Conservation (phyloP, 139 green algal genomes). For the Chloropicon primus region DNA sequence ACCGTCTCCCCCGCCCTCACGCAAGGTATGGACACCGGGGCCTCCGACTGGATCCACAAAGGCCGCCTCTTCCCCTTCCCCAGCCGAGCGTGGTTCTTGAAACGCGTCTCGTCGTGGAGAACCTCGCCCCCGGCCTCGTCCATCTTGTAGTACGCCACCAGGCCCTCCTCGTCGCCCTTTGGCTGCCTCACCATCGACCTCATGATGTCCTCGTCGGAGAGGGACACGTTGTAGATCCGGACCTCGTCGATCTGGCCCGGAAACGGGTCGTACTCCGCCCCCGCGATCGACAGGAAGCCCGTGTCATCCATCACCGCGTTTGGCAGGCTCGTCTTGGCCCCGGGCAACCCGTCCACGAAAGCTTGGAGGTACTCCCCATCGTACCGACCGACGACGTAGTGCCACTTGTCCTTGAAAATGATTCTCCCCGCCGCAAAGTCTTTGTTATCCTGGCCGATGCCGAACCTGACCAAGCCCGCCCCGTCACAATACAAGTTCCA, state of each 20-base stretch:
- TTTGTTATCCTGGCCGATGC: slow-evolving; percentile 18
- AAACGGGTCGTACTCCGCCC: slow-evolving; percentile 18
- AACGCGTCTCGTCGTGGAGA: background rate
- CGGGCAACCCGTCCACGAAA: slow-evolving; percentile 15
- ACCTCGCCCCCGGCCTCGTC: slow-evolving; percentile 7
- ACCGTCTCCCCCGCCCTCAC: background rate
- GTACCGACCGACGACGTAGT: slow-evolving; percentile 15
- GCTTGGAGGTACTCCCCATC: slow-evolving; percentile 6
- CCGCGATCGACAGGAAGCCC: slow-evolving; percentile 15
- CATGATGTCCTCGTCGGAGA: slow-evolving; percentile 5
- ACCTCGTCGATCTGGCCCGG: slow-evolving; percentile 12
- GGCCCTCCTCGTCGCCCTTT: slow-evolving; percentile 2
- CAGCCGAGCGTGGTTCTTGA: background rate
- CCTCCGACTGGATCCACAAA: background rate
- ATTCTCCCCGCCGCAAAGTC: slow-evolving; percentile 17
- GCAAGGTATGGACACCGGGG: background rate
- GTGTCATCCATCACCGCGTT: slow-evolving; percentile 7
- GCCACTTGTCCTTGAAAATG: slow-evolving; percentile 15
- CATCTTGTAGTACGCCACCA: slow-evolving; percentile 7
- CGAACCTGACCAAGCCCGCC: slow-evolving; percentile 12
- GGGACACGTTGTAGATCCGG: slow-evolving; percentile 2
- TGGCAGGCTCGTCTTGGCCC: background rate
- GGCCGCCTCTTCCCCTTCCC: background rate
- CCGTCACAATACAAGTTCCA: slow-evolving; percentile 20
- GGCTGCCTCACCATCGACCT: slow-evolving; percentile 1